Base-by-base conservation (phyloP, 139 green algal species). In the Haematococcus lacustris region DNA sequence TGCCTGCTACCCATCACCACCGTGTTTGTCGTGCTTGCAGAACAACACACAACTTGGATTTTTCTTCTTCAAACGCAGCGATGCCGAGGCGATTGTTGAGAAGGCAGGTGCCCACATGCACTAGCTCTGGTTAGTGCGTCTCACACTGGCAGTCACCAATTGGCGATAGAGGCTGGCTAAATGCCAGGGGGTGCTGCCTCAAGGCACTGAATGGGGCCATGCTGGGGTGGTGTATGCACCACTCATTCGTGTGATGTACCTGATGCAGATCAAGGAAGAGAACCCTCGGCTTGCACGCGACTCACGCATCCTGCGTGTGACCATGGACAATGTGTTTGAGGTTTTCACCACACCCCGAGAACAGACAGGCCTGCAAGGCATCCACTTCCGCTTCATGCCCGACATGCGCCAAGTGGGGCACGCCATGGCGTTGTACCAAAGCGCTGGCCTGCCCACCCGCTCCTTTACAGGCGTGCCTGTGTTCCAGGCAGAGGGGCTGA, bases 331-430 rank as follows among this genome's bases (percentile, higher is more conserved):
- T 37, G 87, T 96, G 62, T 96, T 94, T 60, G 85, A 92, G 64
- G 83, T 89, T 53, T 89, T 89, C 80, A 89, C 83, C 59, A 89
- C 80, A 4, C 83, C 83, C 0, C 71, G 83, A 2, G 83, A 89
- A 32, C 71, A 82, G 63, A 86, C 83, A 3, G 80, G 83, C 17
- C 76, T 89, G 47, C 76, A 84, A 68, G 85, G 83, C 66, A 92
- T 95, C 61, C 74, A 86, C 71, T 96, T 96, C 80, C 78, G 89
- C 17, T 94, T 96, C 79, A 85, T 96, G 77, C 91, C 91, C 0
- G 90, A 93, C 66, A 76, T 83, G 38, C 53, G 53, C 40, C 79
- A 94, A 67, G 53, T 64, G 53, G 53, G 30, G 53, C 53, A 64
- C 53, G 53, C 53, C 23, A 21, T 64, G 53, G 13, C 82, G 75